These are phyloP conservation scores for Vitis hybrid DNA, from an alignment of 177 flowering plant species.

Conservation along the genomic window DNA sequence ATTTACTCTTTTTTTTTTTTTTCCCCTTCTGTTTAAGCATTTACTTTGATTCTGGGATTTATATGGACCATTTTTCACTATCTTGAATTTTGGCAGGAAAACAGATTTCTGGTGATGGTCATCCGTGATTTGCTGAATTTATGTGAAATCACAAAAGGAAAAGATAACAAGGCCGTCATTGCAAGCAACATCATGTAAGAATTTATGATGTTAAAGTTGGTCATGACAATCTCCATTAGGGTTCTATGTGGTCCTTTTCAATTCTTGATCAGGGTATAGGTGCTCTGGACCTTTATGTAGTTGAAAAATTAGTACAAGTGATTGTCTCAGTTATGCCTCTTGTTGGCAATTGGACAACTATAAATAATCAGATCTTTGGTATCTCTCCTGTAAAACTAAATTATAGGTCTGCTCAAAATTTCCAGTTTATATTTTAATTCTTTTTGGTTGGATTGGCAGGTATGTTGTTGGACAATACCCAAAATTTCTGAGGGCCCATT, in stretches of 20 bases:
- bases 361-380: too few species aligned
- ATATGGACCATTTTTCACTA: background rate
- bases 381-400: too few species aligned
- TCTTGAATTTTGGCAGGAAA: constrained; percentile 48
- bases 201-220: background rate
- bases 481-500: constrained; percentile 91
- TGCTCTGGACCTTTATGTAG: too few species aligned
- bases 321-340: too few species aligned
- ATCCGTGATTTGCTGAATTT: constrained; percentile 83
- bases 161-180: constrained; percentile 91
- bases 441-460: constrained; percentile 45
- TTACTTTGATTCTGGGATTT: background rate
- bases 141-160: constrained; percentile 87
- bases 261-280: background rate
- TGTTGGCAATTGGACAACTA: too few species aligned
- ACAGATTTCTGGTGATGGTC: constrained; percentile 87
- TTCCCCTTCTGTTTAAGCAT: background rate
- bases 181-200: constrained; percentile 92
- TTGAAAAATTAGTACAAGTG: too few species aligned
- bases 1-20: background rate
- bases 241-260: background rate
- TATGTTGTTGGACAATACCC: constrained; percentile 99
- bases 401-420: background rate
- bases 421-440: background rate
- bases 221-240: background rate